Evolutionary conservation across 2,329 filamentous ascomycete species (phyloP), one percentile per base, ranked within the genome.

Genomic region (Aureobasidium sp.): DNA sequence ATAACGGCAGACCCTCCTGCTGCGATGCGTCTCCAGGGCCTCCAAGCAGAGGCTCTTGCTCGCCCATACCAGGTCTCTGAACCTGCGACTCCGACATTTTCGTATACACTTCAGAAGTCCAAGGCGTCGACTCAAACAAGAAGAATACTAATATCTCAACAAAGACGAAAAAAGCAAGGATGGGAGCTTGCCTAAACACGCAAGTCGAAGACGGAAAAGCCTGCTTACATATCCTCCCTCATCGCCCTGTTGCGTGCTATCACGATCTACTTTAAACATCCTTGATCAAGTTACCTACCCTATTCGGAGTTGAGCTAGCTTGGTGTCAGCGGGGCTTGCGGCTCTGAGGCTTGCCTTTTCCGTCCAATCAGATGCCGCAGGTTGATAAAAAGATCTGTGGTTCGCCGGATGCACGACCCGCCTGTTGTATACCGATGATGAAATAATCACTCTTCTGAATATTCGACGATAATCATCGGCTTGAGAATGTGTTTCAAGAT

Each of bases 1-100:
- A 73, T 50, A 94, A 75, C 21, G 81, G 74, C 55, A 80, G 76
- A 14, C 78, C 77, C 32, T 84, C 78, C 55, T 73, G 72, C 72
- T 94, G 88, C 44, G 81, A 79, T 8, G 81, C 87, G 71, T 90
- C 87, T 41, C 88, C 88, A 38, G 82, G 77, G 45, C 76, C 74
- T 50, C 85, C 86, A 27, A 91, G 74, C 50, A 91, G 73, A 59
- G 86, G 87, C 63, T 88, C 83, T 48, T 84, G 76, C 63, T 88
- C 85, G 32, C 68, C 69, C 55, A 66, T 64, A 53, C 71, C 66
- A 61, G 62, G 37, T 57, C 61, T 53, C 59, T 63, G 47, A 71
- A 69, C 57, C 70, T 69, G 37, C 68, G 68, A 56, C 44, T 61
- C 75, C 21, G 84, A 83, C 55, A 85, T 79, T 11, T 21, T 19